phyloP scores from a whole-genome alignment of 305 asterid genomes.

The Fraxinus greggii region DNA sequence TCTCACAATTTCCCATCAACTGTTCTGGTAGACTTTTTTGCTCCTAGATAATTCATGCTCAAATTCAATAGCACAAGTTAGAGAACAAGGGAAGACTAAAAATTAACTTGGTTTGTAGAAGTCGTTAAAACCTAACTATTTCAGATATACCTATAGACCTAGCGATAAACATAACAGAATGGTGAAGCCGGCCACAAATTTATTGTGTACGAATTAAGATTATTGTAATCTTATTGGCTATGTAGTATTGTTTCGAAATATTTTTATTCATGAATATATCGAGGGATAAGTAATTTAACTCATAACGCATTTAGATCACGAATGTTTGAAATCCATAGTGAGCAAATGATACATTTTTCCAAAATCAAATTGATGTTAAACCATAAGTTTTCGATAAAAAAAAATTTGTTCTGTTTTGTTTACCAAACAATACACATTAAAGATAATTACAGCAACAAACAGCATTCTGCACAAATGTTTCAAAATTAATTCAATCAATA shows the following conservation, averaged over 20 bases:
- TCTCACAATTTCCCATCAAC: constrained; percentile 26
- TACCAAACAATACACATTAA: background rate
- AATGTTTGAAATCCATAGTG: background rate
- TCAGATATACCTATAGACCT: background rate
- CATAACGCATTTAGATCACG: background rate
- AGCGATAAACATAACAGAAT: no score
- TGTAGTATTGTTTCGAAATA: background rate
- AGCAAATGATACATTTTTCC: background rate
- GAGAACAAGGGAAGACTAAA: background rate
- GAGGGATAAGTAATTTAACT: background rate
- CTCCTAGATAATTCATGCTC: background rate
- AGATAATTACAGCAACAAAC: background rate
- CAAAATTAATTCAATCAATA: no score
- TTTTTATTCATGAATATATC: background rate
- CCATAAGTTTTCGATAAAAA: background rate
- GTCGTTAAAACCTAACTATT: background rate
- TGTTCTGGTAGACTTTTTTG: constrained; percentile 17
- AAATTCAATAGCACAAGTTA: background rate
- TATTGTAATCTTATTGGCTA: no score
- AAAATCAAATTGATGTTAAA: background rate
- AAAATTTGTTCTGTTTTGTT: no score
- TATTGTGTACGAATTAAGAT: background rate
- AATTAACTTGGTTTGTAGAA: background rate
- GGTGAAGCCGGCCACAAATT: background rate
- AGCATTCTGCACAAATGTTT: background rate